Base-by-base conservation (phyloP, 768 basidiomycete species). In the Boletus insuetus region DNA sequence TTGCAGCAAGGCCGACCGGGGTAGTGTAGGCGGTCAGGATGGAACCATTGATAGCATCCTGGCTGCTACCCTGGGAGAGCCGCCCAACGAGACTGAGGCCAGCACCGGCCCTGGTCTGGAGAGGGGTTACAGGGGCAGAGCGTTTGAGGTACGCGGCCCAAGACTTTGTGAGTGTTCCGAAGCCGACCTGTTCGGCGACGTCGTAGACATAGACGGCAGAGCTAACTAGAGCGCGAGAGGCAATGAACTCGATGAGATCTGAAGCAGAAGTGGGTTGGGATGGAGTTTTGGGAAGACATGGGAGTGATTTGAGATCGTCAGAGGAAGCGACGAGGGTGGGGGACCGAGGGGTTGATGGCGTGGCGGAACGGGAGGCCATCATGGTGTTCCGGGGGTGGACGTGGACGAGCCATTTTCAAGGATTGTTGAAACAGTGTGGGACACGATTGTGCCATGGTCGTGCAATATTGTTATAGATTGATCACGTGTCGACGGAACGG, bases 101-200 rank as follows among this genome's bases (percentile, higher is more conserved):
- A 17, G 94, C 92, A 45, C 94, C 94, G 6, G 86, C 79, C 55
- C 94, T 79, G 22, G 90, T 92, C 74, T 96, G 92, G 58, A 92
- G 75, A 49, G 82, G 74, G 41, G 89, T 77, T 6, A 89, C 82
- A 17, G 82, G 75, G 0, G 84, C 80, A 1, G 81, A 74, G 17
- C 72, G 67, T 34, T 69, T 58, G 37, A 66, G 66, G 4, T 76
- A 64, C 17, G 77, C 69, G 3, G 81, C 72, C 86, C 86, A 89
- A 47, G 81, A 77, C 64, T 84, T 87, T 32, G 89, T 86, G 54
- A 85, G 73, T 0, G 79, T 76, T 19, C 91, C 91, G 64, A 94
- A 89, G 34, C 91, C 91, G n/a, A 79, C 80, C 65, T 92, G 88
- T 61, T 88, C 85, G 19, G 92, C 90, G 51, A 92, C 78, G 63